These are phyloP conservation scores for Juglanconis oblonga DNA, from an alignment of 2,329 filamentous ascomycete genomes.

Conservation along the genomic window DNA sequence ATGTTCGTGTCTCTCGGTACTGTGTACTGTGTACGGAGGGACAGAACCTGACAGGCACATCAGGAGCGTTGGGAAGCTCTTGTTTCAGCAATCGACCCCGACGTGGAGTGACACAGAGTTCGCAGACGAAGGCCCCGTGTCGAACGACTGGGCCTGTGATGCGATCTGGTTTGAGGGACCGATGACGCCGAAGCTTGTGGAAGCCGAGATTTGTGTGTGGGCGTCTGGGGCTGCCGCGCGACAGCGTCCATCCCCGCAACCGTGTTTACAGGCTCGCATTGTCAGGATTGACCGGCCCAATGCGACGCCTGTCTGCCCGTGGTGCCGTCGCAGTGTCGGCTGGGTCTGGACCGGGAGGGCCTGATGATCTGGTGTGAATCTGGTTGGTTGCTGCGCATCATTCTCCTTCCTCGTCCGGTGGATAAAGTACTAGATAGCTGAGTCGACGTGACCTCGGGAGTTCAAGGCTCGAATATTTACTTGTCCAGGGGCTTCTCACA, in stretches of 20 bases:
- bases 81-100: neutral
- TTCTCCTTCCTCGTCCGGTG: neutral
- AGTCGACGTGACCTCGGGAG: neutral
- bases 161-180: constrained; percentile 6
- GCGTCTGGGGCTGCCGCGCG: neutral
- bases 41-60: neutral
- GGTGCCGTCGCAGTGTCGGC: neutral
- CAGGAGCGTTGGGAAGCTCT: neutral
- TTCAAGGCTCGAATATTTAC: too few relatives aligned
- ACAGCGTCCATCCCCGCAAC: constrained; percentile 15
- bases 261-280: neutral
- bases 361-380: neutral
- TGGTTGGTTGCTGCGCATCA: neutral
- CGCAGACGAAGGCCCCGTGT: neutral
- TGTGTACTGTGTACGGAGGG: neutral
- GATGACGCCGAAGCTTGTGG: constrained; percentile 10
- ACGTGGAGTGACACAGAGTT: neutral
- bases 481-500: too few relatives aligned
- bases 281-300: constrained; percentile 1
- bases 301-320: neutral
- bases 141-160: constrained; percentile 3
- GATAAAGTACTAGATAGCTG: neutral
- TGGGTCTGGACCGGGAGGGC: neutral
- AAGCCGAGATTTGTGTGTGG: constrained; percentile 9
- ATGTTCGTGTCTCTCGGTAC: neutral